Base-by-base conservation (phyloP, 805 yeast genomes). In the Wickerhamiella musiphila region DNA sequence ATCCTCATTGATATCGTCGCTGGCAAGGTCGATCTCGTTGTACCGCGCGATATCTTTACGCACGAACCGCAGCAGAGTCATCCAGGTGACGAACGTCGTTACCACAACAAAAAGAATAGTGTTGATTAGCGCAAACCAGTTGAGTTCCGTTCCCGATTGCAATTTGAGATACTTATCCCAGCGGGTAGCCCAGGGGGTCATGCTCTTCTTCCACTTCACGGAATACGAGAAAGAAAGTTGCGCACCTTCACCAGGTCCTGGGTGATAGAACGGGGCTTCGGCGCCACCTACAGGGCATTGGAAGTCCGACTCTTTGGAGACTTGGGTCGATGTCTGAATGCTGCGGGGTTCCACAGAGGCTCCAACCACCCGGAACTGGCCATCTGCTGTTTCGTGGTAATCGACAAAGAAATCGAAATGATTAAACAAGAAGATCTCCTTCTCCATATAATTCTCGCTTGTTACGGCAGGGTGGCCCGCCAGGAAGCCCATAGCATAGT, bases 131-230 rank as follows among this genome's bases (percentile, higher is more conserved):
- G 95, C 82, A 47, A 83, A 79, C 95, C 96, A 86, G 58, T 90
- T 95, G 45, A 90, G 78, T 50, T 77, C 76, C 35, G 95, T 92
- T 50, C 81, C 93, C 15, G 12, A 19, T 52, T 74, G 78, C 16
- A 78, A 90, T 46, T 81, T 92, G 47, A 90, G 63, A 52, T 90
- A 90, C 55, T 82, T 81, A 55, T 90, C 98, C 98, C 98, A 90
- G 59, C 98, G 73, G 2, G 96, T 86, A 21, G 95, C 96, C 96
- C 96, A 90, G 4, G 73, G 70, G 2, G 90, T 78, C 5, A 61
- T 63, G 6, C 86, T 75, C 34, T 66, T 67, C 14, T 57, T 52
- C 64, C 86, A 90, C 22, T 52, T 58, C 13, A 86, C 90, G 2
- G 90, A 73, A 56, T 90, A 90, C n/a, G 93, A 69, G 58, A 71